Evolutionary conservation across 768 basidiomycete species (phyloP), one percentile per base, ranked within the genome.

Genomic region (Hortiboletus campestris): DNA sequence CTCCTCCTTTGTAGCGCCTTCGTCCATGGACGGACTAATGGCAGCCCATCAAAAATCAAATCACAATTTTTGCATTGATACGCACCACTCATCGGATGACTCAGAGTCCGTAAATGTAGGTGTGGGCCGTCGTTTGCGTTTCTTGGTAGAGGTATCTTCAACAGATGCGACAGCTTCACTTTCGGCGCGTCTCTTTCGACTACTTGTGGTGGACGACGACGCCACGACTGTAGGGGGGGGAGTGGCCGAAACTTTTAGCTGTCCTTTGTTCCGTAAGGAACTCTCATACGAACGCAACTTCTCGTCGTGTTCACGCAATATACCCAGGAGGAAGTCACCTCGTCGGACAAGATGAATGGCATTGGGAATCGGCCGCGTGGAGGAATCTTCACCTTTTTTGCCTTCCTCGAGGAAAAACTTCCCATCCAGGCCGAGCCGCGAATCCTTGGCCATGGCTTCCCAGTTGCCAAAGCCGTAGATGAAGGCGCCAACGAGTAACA

Each of bases 401-500:
- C 89, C 91, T 71, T 98, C 95, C 69, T 98, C 97, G 49, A 99
- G 80, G 84, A 98, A 98, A 77, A 99, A 96, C 69, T 98, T 98
- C 71, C 89, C 93, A 2, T 85, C 82, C 14, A 99, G 79, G 2
- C 85, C 84, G 13, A 99, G 84, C 56, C 83, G 83, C 13, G 83
- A 71, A 69, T 99, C 97, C 74, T 94, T 91, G 53, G 85, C 83
- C 80, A 98, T 98, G 25, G 83, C 81, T 67, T 98, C 97, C 97
- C 97, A 99, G 66, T 89, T 91, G 14, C 95, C 96, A 68, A 98
- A 96, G 19, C 97, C 97, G 63, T 98, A 89, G 19, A 88, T 66
- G 77, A 81, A 98, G 11, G 97, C 93, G 35, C 97, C 97, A 45
- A 98, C 88, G 36, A 99, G 82, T 17, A 99, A 80, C 85, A 94